Evolutionary conservation across 2,329 filamentous ascomycete species (phyloP).

Genomic region (Monosporascus sp.): DNA sequence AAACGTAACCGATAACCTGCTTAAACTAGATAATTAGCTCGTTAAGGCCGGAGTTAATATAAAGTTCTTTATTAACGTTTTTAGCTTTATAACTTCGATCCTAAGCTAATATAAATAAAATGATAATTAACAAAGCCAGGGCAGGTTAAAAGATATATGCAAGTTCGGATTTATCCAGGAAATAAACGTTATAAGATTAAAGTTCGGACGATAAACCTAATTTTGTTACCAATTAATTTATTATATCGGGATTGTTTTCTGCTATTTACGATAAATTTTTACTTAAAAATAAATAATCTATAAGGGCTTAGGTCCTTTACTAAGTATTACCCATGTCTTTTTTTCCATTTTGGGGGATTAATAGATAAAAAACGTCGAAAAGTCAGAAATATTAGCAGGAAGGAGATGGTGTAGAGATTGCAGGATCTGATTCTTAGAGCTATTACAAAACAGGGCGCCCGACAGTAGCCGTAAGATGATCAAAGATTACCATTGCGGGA

Average conservation of each 20-base stretch:
- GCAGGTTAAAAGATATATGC: conserved; percentile 72
- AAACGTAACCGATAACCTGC: conserved; percentile 80
- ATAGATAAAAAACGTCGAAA: neutral
- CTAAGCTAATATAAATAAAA: conserved; percentile 53
- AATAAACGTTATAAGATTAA: conserved; percentile 77
- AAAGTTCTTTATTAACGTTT: conserved; percentile 11
- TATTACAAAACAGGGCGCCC: too few relatives aligned
- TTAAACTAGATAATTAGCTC: conserved; percentile 79
- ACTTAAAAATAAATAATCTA: too few relatives aligned
- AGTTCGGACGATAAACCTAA: conserved; percentile 65
- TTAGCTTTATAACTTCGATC: conserved; percentile 33
- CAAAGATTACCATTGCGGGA: too few relatives aligned
- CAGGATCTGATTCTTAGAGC: too few relatives aligned
- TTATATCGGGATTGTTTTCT: conserved; percentile 70
- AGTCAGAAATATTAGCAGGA: neutral
- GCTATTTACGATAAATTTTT: conserved; percentile 1
- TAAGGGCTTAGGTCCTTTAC: too few relatives aligned
- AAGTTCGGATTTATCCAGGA: conserved; percentile 73
- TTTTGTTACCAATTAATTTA: conserved; percentile 65
- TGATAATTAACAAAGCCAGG: conserved; percentile 74
- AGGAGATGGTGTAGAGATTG: too few relatives aligned
- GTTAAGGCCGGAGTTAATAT: conserved; percentile 34
- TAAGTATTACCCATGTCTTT: conserved; percentile 11
- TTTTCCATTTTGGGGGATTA: too few relatives aligned
- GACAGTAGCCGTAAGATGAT: too few relatives aligned